Conservation (phyloP, 768 basidiomycete species). For the Termitomyces sp. region DNA sequence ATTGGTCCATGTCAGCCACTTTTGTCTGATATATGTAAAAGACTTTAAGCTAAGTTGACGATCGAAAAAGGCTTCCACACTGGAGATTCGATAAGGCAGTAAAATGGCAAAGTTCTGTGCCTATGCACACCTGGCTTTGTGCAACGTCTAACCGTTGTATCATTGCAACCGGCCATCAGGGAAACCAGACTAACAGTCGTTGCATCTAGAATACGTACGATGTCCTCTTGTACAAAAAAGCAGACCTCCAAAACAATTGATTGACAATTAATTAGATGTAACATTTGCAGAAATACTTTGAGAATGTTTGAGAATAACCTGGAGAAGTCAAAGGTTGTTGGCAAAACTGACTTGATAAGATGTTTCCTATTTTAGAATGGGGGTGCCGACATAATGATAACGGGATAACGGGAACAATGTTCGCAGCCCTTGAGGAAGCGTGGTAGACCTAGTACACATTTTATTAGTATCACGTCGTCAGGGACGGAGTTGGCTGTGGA, state of each 20-base stretch:
- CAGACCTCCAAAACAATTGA: not conserved
- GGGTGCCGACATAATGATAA: not conserved
- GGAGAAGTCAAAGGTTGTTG: not conserved
- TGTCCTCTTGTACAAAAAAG: not conserved
- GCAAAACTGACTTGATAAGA: not conserved
- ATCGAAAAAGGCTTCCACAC: not conserved
- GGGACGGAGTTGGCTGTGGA: not conserved
- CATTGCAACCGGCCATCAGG: not conserved
- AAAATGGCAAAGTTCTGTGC: not conserved
- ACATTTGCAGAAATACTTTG: not conserved
- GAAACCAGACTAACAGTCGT: not conserved
- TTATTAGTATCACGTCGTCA: not conserved
- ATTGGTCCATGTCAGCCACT: conserved; percentile 6
- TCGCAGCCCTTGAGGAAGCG: too few relatives aligned
- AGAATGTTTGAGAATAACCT: not conserved
- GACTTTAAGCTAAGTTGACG: not conserved
- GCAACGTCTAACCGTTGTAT: not conserved
- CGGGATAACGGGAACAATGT: not conserved
- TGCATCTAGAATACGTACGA: not conserved
- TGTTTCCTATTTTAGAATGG: not conserved
- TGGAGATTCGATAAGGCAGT: not conserved
- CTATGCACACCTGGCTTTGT: too few relatives aligned
- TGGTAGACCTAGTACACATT: too few relatives aligned
- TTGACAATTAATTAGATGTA: not conserved
- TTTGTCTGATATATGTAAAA: not conserved